Percentiles rank a stretch among this genome's conserved stretches.
phyloP scores from a whole-genome alignment of 1,284 basidiomycete genomes.

The Rhodofomes roseus region DNA sequence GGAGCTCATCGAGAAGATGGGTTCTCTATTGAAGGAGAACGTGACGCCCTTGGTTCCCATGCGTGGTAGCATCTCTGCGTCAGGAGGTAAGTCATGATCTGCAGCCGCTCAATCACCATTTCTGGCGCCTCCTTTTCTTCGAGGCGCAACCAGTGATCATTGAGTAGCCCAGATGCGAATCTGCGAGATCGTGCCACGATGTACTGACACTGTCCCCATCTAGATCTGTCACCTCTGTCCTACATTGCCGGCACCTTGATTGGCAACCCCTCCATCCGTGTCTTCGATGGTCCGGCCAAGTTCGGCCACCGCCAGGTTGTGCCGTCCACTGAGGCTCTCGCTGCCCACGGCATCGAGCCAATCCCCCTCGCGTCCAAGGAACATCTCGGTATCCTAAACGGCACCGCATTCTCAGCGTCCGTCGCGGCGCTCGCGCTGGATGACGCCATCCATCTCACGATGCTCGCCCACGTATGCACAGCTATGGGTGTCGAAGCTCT shows the following conservation, averaged over 20 bases:
- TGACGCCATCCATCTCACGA: constrained; percentile 69
- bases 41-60: constrained; percentile 84
- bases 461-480: constrained; percentile 75
- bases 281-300: constrained; percentile 55
- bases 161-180: background rate
- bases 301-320: constrained; percentile 54
- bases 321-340: constrained; percentile 64
- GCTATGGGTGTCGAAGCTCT: constrained; percentile 85
- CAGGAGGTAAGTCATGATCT: constrained; percentile 52
- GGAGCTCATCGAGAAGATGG: constrained; percentile 80
- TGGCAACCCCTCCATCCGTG: constrained; percentile 77
- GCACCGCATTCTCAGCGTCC: constrained; percentile 75
- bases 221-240: constrained; percentile 75
- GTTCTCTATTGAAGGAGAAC: constrained; percentile 65
- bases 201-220: constrained; percentile 7
- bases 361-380: constrained; percentile 78
- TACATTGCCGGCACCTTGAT: constrained; percentile 81
- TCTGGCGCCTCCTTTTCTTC: background rate
- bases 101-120: background rate
- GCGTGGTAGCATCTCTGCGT: constrained; percentile 79
- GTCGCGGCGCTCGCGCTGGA: constrained; percentile 64
- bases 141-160: background rate
- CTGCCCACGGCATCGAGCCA: constrained; percentile 61
- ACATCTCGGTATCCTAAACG: constrained; percentile 78
- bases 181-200: background rate